Conservation (phyloP, 73 alveolate species). For the Paramecium sonneborni region DNA sequence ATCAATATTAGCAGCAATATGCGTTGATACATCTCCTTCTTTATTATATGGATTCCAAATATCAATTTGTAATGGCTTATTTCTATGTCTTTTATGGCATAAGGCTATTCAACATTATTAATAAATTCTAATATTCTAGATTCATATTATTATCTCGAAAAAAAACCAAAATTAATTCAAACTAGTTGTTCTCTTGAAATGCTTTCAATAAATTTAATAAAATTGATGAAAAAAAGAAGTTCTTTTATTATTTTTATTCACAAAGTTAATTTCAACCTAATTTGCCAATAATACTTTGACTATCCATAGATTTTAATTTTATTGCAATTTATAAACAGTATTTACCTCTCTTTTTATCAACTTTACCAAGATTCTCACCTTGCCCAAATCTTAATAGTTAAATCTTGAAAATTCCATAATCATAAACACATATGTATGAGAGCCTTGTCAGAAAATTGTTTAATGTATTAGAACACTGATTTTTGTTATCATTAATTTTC, state of each 20-base stretch:
- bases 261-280: not conserved
- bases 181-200: not conserved
- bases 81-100: not conserved
- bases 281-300: not conserved
- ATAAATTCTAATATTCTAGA: not conserved
- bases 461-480: no score
- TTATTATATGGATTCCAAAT: not conserved
- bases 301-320: not conserved
- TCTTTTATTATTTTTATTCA: not conserved
- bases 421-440: no score
- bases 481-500: no score
- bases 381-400: no score
- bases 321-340: not conserved
- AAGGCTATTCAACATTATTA: not conserved
- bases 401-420: not conserved
- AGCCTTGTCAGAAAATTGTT: no score
- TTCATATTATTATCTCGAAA: no score
- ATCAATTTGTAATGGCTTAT: not conserved
- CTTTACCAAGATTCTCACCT: not conserved
- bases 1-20: constrained; percentile 11
- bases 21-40: constrained; percentile 8
- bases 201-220: not conserved
- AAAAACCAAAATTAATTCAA: no score
- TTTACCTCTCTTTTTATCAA: not conserved
- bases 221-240: constrained; percentile 17